phyloP scores from a whole-genome alignment of 73 alveolate species.

The Paramecium octaurelia region DNA sequence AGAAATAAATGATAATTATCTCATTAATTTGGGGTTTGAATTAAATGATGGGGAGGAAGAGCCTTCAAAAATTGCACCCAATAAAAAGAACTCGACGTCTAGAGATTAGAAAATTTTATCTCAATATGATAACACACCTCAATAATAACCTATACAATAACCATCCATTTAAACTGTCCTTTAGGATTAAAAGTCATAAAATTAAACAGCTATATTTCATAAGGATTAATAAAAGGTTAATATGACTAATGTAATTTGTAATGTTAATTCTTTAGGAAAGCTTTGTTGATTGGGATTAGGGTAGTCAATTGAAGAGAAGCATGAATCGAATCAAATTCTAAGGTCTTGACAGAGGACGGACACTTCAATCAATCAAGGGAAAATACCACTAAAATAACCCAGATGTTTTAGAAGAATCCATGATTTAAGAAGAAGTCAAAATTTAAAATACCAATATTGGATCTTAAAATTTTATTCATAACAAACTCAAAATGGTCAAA shows the following conservation, averaged over 20 bases:
- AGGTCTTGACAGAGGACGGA: not conserved
- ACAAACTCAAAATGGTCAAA: not conserved
- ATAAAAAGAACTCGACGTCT: not conserved
- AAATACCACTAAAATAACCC: not conserved
- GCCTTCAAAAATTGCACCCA: not conserved
- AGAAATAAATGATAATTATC: not conserved
- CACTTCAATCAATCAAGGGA: not conserved
- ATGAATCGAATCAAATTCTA: not conserved
- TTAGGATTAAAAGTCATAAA: not conserved
- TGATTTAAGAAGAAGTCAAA: not conserved
- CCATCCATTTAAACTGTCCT: slow-evolving; percentile 1
- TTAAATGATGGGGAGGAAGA: not conserved
- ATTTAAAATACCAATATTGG: not conserved
- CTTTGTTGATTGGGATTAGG: not conserved
- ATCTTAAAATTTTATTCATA: not conserved
- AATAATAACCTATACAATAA: not conserved
- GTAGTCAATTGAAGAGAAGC: not conserved
- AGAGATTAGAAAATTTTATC: not conserved
- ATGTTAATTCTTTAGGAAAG: not conserved
- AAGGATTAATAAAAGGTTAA: not conserved
- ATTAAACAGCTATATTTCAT: not conserved
- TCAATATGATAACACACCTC: not conserved
- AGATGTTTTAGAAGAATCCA: slow-evolving; percentile 6
- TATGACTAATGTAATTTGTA: not conserved
- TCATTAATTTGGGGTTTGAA: not conserved